Base-by-base conservation (phyloP, 1,284 basidiomycete genomes). In the Cryptococcus sp. region DNA sequence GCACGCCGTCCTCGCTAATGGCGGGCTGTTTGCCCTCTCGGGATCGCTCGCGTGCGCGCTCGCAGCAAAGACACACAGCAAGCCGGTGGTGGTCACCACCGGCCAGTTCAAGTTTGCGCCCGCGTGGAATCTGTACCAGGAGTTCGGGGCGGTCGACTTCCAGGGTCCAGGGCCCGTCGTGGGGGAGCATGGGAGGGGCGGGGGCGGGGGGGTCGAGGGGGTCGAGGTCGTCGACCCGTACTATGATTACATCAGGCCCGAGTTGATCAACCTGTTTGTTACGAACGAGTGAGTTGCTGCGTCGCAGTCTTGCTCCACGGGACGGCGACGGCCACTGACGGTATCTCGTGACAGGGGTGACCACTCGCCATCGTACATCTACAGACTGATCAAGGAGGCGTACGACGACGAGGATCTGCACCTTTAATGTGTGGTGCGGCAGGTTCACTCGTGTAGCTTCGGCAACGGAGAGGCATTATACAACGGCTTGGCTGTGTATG, bases 91-190 rank as follows among this genome's bases (percentile, higher is more conserved):
- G 20, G 89, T 97, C 16, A 89, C 91, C 63, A 87, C 92, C 1
- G 95, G 94, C 1, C 91, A 96, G 75, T 98, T 93, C 81, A 98
- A 98, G 73, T 82, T 98, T 64, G 94, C 91, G 8, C 93, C 93
- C 1, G 80, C 90, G 23, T 98, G 95, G 91, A 92, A 92, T 73
- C 76, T 91, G 64, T 91, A 91, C 69, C 88, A 91, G 64, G 88
- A 93, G 72, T 88, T 87, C 67, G 87, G 85, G 20, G 88, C 89
- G 37, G 81, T 90, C 52, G 93, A 96, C 76, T 89, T 93, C 69
- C 88, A 88, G 12, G 87, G 91, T 67, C 92, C 92, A 0, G 87
- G 83, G 60, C 83, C 83, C 56, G 91, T 95, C 23, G 81, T 92
- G 20, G 86, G 85, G n/a, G 64, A 67, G 45, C 68, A 68, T 42